Conservation (phyloP, 768 basidiomycete genomes). For the Rhizopogon salebrosus region DNA sequence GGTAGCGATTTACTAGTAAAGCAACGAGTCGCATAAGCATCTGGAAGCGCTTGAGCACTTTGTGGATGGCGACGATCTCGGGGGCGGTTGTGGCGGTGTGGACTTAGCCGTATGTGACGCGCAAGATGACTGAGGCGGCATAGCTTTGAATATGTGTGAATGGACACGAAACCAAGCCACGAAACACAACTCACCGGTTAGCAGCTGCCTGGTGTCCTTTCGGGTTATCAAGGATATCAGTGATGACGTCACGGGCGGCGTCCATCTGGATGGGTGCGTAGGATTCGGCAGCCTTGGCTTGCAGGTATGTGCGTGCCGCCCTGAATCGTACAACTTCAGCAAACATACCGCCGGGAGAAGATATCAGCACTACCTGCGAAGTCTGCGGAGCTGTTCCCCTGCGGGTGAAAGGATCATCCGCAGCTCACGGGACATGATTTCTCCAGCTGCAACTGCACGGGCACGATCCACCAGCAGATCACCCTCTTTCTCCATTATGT, state of each 20-base stretch:
- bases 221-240: constrained; percentile 28
- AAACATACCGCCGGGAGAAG: background rate
- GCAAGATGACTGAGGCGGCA: constrained; percentile 31
- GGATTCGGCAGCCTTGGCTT: constrained; percentile 43
- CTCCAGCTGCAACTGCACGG: constrained; percentile 50
- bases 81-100: constrained; percentile 22
- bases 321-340: constrained; percentile 20
- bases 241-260: constrained; percentile 24
- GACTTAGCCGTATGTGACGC: constrained; percentile 31
- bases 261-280: constrained; percentile 47
- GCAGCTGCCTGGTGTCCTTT: constrained; percentile 50
- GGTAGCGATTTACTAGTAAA: constrained; percentile 30
- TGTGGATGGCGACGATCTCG: constrained; percentile 29
- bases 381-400: constrained; percentile 56
- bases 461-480: constrained; percentile 52
- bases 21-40: constrained; percentile 32
- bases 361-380: constrained; percentile 40
- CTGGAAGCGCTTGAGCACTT: constrained; percentile 31
- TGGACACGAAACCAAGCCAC: constrained; percentile 38
- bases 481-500: constrained; percentile 67
- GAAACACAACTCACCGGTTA: constrained; percentile 36
- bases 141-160: constrained; percentile 16
- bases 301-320: constrained; percentile 54
- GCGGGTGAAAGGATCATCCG: constrained; percentile 49
- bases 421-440: constrained; percentile 55